Evolutionary conservation across 495 filamentous ascomycete genomes (phyloP).

Genomic region (Aspergillus bridgeri): DNA sequence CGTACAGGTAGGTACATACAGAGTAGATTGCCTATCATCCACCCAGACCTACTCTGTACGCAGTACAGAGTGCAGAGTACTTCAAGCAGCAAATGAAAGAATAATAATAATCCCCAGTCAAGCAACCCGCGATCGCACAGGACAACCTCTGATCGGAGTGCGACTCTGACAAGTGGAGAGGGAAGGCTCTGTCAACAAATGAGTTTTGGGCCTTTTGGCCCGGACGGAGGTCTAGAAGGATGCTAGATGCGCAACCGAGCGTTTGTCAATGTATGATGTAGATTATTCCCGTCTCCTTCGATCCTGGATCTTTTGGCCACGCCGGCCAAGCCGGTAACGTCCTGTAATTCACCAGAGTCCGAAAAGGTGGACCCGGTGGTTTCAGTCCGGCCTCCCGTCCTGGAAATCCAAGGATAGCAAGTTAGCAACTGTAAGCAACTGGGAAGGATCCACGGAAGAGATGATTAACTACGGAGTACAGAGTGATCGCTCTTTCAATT

Average conservation of each 20-base stretch:
- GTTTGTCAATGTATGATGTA: constrained; percentile 10
- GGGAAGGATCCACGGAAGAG: constrained; percentile 5
- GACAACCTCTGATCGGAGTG: constrained; percentile 13
- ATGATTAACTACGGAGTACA: too few species aligned
- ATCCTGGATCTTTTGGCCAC: constrained; percentile 1
- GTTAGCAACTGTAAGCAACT: too few species aligned
- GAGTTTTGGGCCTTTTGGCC: not conserved
- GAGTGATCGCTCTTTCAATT: not conserved
- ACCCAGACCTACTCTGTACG: not conserved
- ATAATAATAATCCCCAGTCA: too few species aligned
- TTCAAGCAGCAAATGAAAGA: too few species aligned
- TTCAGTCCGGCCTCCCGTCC: constrained; percentile 14
- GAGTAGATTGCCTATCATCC: too few species aligned
- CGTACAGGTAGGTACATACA: too few species aligned
- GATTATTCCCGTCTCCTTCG: constrained; percentile 3
- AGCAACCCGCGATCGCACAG: constrained; percentile 25
- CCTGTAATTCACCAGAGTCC: not conserved
- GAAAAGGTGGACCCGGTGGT: constrained; percentile 12
- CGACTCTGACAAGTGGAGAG: constrained; percentile 5
- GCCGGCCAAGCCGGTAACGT: not conserved
- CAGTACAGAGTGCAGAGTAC: too few species aligned
- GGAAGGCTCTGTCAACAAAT: constrained; percentile 1
- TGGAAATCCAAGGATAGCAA: constrained; percentile 11
- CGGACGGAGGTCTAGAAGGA: constrained; percentile 5
- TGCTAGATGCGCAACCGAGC: constrained; percentile 3